Percentiles rank a stretch among this genome's conserved stretches.
These are phyloP conservation scores for Fusarium staphyleae DNA, from an alignment of 2,329 filamentous ascomycete genomes.

Conservation along the genomic window DNA sequence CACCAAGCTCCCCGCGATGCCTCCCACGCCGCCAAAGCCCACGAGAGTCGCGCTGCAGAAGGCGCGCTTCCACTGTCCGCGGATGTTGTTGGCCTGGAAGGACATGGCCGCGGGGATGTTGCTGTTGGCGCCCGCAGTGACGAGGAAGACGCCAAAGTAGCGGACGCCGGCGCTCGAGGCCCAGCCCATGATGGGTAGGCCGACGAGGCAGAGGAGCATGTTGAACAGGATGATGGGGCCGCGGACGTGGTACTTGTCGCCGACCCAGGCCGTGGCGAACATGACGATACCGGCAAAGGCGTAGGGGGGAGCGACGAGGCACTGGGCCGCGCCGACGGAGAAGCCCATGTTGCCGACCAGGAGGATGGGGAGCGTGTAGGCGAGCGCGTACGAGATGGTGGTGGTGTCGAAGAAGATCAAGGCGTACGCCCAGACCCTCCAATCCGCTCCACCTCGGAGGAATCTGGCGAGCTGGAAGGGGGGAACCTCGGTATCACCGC, in stretches of 20 bases:
- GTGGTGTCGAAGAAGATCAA: slow-evolving; percentile 71
- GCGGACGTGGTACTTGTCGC: slow-evolving; percentile 71
- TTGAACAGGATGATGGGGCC: slow-evolving; percentile 73
- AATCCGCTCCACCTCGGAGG: slow-evolving; percentile 56
- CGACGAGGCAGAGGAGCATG: slow-evolving; percentile 70
- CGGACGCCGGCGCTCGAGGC: slow-evolving; percentile 61
- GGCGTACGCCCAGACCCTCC: slow-evolving; percentile 68
- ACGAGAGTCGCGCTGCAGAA: slow-evolving; percentile 79
- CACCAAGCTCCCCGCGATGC: slow-evolving; percentile 76
- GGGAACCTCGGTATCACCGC: slow-evolving; percentile 63
- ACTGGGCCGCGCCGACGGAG: slow-evolving; percentile 68
- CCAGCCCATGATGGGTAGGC: slow-evolving; percentile 77
- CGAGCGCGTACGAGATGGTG: slow-evolving; percentile 76
- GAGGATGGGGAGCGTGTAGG: slow-evolving; percentile 82
- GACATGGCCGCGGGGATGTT: slow-evolving; percentile 79
- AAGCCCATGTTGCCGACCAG: slow-evolving; percentile 70
- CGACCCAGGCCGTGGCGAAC: slow-evolving; percentile 65
- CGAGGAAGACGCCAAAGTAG: slow-evolving; percentile 78
- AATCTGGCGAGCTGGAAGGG: slow-evolving; percentile 59
- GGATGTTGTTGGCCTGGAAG: slow-evolving; percentile 88
- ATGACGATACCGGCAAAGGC: slow-evolving; percentile 70
- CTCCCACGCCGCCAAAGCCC: slow-evolving; percentile 78
- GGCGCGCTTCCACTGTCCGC: slow-evolving; percentile 87
- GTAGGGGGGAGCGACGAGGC: slow-evolving; percentile 75
- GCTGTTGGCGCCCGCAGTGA: slow-evolving; percentile 77